Evolutionary conservation across 805 yeast species (phyloP).

Genomic region (Cyberlindnera euphorbiae): DNA sequence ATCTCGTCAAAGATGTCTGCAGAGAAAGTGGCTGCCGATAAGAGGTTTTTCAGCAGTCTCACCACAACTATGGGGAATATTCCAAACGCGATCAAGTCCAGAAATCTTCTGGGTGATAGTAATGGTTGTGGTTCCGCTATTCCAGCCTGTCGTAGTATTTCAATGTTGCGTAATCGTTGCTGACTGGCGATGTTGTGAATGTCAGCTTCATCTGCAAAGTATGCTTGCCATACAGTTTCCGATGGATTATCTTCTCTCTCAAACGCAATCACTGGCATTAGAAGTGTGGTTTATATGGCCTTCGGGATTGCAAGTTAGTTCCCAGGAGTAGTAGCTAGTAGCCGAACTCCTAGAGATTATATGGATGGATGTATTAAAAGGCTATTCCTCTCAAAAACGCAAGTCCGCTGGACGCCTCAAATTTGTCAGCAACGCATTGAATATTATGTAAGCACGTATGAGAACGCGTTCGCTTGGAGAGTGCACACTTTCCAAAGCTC

Average conservation of each 20-base stretch:
- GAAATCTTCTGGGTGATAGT: slow-evolving; percentile 2
- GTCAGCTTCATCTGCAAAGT: slow-evolving; percentile 1
- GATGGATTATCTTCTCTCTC: not conserved
- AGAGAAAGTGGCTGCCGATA: slow-evolving; percentile 16
- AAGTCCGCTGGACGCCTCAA: too few species aligned
- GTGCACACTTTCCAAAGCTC: too few species aligned
- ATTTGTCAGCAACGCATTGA: too few species aligned
- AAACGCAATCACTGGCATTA: not conserved
- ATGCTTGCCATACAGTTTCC: slow-evolving; percentile 1
- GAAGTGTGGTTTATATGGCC: not conserved
- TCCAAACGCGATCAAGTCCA: slow-evolving; percentile 10
- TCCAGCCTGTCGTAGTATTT: not conserved
- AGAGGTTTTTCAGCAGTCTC: slow-evolving; percentile 5
- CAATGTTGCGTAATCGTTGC: not conserved
- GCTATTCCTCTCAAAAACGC: too few species aligned
- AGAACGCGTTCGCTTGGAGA: too few species aligned
- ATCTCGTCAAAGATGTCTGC: slow-evolving; percentile 17
- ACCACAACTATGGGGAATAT: slow-evolving; percentile 12
- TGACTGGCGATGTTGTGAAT: not conserved
- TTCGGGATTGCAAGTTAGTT: too few species aligned
- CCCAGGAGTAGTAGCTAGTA: not conserved
- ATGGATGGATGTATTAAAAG: too few species aligned
- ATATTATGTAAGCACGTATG: too few species aligned
- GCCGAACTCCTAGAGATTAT: too few species aligned
- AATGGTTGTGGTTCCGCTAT: not conserved